A percentile compares a stretch with the other conserved stretches of the same genome.
Evolutionary conservation across 2,329 filamentous ascomycete species (phyloP).

Genomic region (Byssothecium circinans): DNA sequence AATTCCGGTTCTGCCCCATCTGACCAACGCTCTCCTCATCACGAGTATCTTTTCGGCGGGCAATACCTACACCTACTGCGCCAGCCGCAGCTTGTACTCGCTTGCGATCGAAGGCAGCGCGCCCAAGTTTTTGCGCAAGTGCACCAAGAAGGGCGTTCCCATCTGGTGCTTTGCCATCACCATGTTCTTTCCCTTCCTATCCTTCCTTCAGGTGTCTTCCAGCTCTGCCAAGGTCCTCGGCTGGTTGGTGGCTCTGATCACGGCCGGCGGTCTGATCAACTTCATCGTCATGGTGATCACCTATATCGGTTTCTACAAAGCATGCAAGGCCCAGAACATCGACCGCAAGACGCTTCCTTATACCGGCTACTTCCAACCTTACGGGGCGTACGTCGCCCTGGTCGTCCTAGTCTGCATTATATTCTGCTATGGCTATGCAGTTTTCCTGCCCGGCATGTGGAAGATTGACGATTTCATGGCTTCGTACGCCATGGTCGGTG

Average conservation of each 20-base stretch:
- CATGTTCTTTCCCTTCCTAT: slow-evolving; percentile 67
- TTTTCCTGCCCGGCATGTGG: slow-evolving; percentile 53
- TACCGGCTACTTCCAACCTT: slow-evolving; percentile 52
- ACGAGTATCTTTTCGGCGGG: slow-evolving; percentile 59
- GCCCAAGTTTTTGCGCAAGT: slow-evolving; percentile 59
- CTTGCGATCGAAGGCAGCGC: slow-evolving; percentile 57
- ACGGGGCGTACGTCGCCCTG: slow-evolving; percentile 54
- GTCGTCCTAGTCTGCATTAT: slow-evolving; percentile 53
- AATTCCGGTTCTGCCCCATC: slow-evolving; percentile 57
- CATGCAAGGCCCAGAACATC: slow-evolving; percentile 53
- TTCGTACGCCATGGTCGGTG: slow-evolving; percentile 57
- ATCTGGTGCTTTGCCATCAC: slow-evolving; percentile 71
- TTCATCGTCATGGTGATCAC: slow-evolving; percentile 57
- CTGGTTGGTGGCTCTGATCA: slow-evolving; percentile 73
- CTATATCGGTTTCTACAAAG: slow-evolving; percentile 62
- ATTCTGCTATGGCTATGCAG: slow-evolving; percentile 57
- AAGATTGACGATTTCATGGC: slow-evolving; percentile 55
- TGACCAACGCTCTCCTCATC: slow-evolving; percentile 60
- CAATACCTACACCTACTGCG: slow-evolving; percentile 59
- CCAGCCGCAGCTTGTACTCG: slow-evolving; percentile 56
- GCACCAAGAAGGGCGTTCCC: slow-evolving; percentile 67
- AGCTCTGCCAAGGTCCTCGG: slow-evolving; percentile 67
- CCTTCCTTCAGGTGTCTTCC: slow-evolving; percentile 72
- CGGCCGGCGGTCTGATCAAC: slow-evolving; percentile 63
- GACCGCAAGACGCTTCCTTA: slow-evolving; percentile 54